Evolutionary conservation across 768 basidiomycete species (phyloP).

Genomic region (Myochromella boudieri): DNA sequence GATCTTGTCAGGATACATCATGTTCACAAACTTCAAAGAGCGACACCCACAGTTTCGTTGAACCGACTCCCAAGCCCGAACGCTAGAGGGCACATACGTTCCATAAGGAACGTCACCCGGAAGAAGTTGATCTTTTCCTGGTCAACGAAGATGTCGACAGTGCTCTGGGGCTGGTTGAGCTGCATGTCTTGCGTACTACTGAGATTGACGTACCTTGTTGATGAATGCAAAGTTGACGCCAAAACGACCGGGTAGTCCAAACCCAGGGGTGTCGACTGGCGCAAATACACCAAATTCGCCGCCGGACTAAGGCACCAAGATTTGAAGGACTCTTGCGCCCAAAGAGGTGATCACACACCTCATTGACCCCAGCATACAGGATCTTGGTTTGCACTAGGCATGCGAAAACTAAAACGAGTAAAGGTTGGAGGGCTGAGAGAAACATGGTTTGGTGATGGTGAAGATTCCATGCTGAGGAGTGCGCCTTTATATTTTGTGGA

Average conservation of each 20-base stretch:
- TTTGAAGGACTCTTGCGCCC: not conserved
- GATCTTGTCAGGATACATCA: too few species aligned
- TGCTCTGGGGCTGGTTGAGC: slow-evolving; percentile 25
- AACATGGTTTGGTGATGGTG: slow-evolving; percentile 5
- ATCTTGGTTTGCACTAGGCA: slow-evolving; percentile 27
- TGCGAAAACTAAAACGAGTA: slow-evolving; percentile 7
- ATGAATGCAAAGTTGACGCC: slow-evolving; percentile 46
- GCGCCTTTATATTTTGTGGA: too few species aligned
- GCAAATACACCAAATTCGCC: slow-evolving; percentile 46
- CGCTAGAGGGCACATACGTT: slow-evolving; percentile 39
- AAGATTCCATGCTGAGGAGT: too few species aligned
- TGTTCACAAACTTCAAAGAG: not conserved
- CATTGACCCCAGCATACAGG: slow-evolving; percentile 45
- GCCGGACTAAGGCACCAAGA: slow-evolving; percentile 33
- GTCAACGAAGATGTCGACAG: slow-evolving; percentile 46
- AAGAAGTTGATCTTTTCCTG: slow-evolving; percentile 49
- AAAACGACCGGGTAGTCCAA: slow-evolving; percentile 44
- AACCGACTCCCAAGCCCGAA: slow-evolving; percentile 40
- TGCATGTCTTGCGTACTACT: not conserved
- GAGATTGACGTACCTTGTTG: slow-evolving; percentile 35
- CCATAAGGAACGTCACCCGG: slow-evolving; percentile 50
- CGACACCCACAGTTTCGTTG: slow-evolving; percentile 39
- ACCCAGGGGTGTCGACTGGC: slow-evolving; percentile 30
- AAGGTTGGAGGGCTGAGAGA: slow-evolving; percentile 4
- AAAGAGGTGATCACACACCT: slow-evolving; percentile 25